Percentiles rank a stretch among this genome's conserved stretches.
These are phyloP conservation scores for Fusarium floridanum DNA, from an alignment of 2,329 filamentous ascomycete species.

Conservation along the genomic window DNA sequence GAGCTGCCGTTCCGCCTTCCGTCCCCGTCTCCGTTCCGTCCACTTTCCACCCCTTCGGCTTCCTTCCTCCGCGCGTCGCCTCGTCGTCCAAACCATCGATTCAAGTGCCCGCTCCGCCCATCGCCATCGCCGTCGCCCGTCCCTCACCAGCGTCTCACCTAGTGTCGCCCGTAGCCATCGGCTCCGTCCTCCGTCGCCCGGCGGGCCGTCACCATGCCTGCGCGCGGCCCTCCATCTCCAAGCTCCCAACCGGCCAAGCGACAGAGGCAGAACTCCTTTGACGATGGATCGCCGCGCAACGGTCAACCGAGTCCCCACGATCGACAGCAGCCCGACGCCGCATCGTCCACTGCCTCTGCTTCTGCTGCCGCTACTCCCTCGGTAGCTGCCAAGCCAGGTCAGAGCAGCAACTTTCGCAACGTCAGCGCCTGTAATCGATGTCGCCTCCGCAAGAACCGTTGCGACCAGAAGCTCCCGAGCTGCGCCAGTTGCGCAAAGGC, in stretches of 20 bases:
- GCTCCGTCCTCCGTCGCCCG: conserved; percentile 42
- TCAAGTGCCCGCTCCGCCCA: conserved; percentile 14
- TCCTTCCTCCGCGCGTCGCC: conserved; percentile 25
- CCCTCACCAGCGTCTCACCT: conserved; percentile 19
- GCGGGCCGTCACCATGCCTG: conserved; percentile 52
- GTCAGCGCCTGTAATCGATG: conserved; percentile 97
- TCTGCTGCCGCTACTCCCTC: conserved; percentile 46
- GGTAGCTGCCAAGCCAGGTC: conserved; percentile 60
- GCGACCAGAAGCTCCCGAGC: conserved; percentile 91
- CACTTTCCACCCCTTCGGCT: conserved; percentile 23
- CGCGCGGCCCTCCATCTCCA: conserved; percentile 66
- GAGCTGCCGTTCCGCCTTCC: conserved; percentile 38
- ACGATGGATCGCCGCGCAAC: conserved; percentile 58
- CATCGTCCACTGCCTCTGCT: conserved; percentile 34
- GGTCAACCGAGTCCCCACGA: conserved; percentile 45
- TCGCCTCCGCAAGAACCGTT: conserved; percentile 91
- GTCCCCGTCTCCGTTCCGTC: conserved; percentile 34
- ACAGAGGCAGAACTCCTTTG: conserved; percentile 66
- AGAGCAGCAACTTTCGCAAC: conserved; percentile 81
- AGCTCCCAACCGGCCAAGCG: conserved; percentile 68
- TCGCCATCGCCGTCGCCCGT: conserved; percentile 1
- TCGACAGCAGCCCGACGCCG: conserved; percentile 48
- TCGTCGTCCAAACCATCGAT: conserved; percentile 9
- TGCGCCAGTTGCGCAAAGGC: conserved; percentile 95
- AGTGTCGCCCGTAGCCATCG: conserved; percentile 30